Conservation (phyloP, 2,329 filamentous ascomycete species). For the Aspergillus sp. region DNA sequence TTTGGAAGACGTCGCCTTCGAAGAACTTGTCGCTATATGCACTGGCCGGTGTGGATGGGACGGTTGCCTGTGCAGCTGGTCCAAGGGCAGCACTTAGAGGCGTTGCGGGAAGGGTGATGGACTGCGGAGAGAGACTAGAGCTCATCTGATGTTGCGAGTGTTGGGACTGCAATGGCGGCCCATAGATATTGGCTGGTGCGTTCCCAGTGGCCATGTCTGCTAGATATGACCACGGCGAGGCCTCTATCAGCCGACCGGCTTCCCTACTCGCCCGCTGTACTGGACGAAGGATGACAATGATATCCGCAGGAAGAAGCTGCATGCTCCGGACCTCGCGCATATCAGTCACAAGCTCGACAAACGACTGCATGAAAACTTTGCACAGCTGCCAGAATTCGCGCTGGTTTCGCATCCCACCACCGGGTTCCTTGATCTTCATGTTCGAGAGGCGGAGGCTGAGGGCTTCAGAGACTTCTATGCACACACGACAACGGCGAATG, state of each 20-base stretch:
- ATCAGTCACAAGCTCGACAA: slow-evolving; percentile 47
- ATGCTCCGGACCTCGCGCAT: slow-evolving; percentile 47
- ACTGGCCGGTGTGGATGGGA: slow-evolving; percentile 62
- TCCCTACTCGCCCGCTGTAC: slow-evolving; percentile 83
- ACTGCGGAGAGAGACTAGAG: slow-evolving; percentile 45
- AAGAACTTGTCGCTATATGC: slow-evolving; percentile 50
- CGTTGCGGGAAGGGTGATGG: slow-evolving; percentile 71
- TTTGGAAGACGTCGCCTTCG: slow-evolving; percentile 49
- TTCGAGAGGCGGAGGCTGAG: slow-evolving; percentile 71
- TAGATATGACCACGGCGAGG: slow-evolving; percentile 62
- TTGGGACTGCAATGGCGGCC: slow-evolving; percentile 34
- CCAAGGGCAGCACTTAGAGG: slow-evolving; percentile 86
- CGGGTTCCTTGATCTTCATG: slow-evolving; percentile 83
- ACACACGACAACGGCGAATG: slow-evolving; percentile 67
- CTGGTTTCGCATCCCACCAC: slow-evolving; percentile 60
- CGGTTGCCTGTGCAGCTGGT: slow-evolving; percentile 84
- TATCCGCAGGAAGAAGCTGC: slow-evolving; percentile 60
- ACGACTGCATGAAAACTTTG: slow-evolving; percentile 56
- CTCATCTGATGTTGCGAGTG: slow-evolving; percentile 32
- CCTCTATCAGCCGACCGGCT: slow-evolving; percentile 69
- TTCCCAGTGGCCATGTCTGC: slow-evolving; percentile 40
- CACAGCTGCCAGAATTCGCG: slow-evolving; percentile 68
- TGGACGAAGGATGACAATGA: slow-evolving; percentile 71
- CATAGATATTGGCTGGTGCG: slow-evolving; percentile 31
- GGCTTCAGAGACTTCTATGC: slow-evolving; percentile 70